phyloP scores from a whole-genome alignment of 495 filamentous ascomycete genomes.

The Filosporella fistucella region DNA sequence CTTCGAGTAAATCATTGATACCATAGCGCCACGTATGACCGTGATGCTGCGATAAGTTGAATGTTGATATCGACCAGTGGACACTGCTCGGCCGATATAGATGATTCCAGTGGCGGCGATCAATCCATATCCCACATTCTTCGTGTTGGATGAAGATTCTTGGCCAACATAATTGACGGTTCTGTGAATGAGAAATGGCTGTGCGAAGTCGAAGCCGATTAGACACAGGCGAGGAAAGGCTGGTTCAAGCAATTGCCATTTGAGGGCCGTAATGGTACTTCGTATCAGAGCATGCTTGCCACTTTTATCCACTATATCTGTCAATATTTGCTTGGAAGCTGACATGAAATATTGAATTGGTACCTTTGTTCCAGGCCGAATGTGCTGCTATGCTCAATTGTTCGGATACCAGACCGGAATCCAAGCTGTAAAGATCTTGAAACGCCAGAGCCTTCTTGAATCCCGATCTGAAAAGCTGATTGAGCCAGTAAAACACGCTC shows the following conservation, averaged over 20 bases:
- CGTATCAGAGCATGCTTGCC: conserved; percentile 36
- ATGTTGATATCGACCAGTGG: not conserved
- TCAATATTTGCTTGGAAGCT: not conserved
- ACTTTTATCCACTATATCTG: conserved; percentile 19
- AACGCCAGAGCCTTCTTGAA: conserved; percentile 33
- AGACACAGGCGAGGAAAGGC: conserved; percentile 36
- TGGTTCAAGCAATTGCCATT: not conserved
- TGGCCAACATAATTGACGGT: conserved; percentile 34
- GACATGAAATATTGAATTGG: not conserved
- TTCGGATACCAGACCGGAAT: conserved; percentile 19
- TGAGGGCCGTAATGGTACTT: conserved; percentile 37
- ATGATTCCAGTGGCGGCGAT: conserved; percentile 61
- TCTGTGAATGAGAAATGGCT: conserved; percentile 50
- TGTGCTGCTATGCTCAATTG: conserved; percentile 1
- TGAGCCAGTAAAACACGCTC: conserved; percentile 51
- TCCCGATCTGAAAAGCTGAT: conserved; percentile 39
- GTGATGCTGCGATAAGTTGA: conserved; percentile 40
- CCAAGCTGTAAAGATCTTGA: conserved; percentile 24
- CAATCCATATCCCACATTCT: conserved; percentile 47
- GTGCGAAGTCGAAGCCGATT: conserved; percentile 55
- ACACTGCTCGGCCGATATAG: conserved; percentile 52
- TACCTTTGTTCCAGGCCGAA: not conserved
- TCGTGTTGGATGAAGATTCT: conserved; percentile 34
- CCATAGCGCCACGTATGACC: conserved; percentile 32
- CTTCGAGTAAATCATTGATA: conserved; percentile 46